A percentile compares a stretch with the other conserved stretches of the same genome.
These are phyloP conservation scores for Phyllosticta paracitricarpa DNA, from an alignment of 2,329 filamentous ascomycete species.

Conservation along the genomic window DNA sequence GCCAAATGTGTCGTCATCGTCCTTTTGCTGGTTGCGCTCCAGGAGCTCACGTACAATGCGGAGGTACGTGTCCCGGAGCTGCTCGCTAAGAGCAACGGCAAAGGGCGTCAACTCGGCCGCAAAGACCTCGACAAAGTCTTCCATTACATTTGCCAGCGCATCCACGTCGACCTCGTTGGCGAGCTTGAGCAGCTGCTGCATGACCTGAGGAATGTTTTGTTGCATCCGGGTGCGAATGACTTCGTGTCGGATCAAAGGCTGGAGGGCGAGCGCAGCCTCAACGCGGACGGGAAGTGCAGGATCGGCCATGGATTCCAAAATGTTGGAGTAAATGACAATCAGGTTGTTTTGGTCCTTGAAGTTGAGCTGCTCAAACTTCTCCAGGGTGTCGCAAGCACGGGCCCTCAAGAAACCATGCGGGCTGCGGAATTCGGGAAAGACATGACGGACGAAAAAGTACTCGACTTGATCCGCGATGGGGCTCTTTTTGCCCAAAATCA, in stretches of 20 bases:
- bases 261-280: constrained; percentile 83
- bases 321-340: constrained; percentile 91
- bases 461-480: constrained; percentile 96
- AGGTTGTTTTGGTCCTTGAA: constrained; percentile 96
- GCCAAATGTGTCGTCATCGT: constrained; percentile 68
- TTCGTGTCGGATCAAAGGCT: constrained; percentile 92
- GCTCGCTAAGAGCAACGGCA: constrained; percentile 89
- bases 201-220: constrained; percentile 94
- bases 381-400: constrained; percentile 89
- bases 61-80: constrained; percentile 90
- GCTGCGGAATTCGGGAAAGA: constrained; percentile 96
- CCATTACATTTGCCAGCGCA: constrained; percentile 96
- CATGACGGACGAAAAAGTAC: constrained; percentile 95
- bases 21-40: constrained; percentile 69
- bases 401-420: constrained; percentile 85
- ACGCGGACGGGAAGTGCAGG: constrained; percentile 87
- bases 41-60: constrained; percentile 86
- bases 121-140: constrained; percentile 98
- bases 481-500: constrained; percentile 95
- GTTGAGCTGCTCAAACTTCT: constrained; percentile 95
- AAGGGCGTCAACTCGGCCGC: constrained; percentile 95
- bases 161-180: constrained; percentile 98
- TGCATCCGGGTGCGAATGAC: constrained; percentile 93
- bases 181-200: constrained; percentile 95
- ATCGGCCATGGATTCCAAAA: constrained; percentile 94